Base-by-base conservation (phyloP, 345 rosid species). In the Mangifera indica region DNA sequence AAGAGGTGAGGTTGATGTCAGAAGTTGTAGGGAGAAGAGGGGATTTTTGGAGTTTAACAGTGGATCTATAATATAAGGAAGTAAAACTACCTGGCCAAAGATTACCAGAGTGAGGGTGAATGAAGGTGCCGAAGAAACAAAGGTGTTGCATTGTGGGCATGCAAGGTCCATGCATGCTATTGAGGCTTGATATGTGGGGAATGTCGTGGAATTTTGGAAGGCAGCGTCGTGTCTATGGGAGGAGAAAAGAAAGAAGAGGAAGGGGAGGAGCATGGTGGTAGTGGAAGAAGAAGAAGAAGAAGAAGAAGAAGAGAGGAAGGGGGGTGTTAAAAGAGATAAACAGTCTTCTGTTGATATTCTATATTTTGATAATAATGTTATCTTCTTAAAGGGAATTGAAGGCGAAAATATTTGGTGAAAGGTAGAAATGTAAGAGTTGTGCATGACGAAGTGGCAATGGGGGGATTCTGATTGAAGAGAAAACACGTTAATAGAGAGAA, bases 141-240 rank as follows among this genome's bases (percentile, higher is more conserved):
- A 95, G 78, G 86, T 10, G 97, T 89, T 40, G 86, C 80, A 69
- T 95, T 91, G 77, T 80, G 89, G 60, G 91, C 79, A 72, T 92
- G 92, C 77, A 88, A 95, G 18, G 98, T 91, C 98, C 98, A 92
- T 0, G 98, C 98, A 13, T n/a, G 32, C 32, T 29, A 95, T 69
- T 3, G 99, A 92, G 49, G 98, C 94, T 83, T 92, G 97, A 63
- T 95, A 97, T 26, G 99, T 89, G 0, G 96, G 98, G 7, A 95
- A 89, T 22, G 88, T 70, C 62, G 85, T 83, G 74, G 98, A 92
- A 72, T 91, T 95, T 65, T 89, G 80, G 67, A 85, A 95, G 7
- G 85, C 76, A 44, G 75, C 42, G 56, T 66, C 42, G 56, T 66
- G 69, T 61, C 72, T 56, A 71, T 67, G 52, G 69, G 68, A 73